Percentiles rank a stretch among this genome's conserved stretches.
These are phyloP conservation scores for Lyophyllum shimeji DNA, from an alignment of 768 basidiomycete genomes.

Conservation along the genomic window DNA sequence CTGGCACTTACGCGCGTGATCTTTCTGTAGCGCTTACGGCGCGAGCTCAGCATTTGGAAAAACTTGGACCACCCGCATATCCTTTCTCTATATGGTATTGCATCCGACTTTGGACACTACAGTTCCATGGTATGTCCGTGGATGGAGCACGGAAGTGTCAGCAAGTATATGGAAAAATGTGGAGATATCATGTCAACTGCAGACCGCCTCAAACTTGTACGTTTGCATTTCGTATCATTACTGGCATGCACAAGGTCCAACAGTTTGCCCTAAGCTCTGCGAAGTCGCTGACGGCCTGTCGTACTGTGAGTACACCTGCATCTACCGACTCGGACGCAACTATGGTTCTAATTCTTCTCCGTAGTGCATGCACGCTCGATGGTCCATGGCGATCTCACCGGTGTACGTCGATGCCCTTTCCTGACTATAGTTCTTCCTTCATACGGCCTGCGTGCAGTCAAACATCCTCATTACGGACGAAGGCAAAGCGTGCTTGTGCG, in stretches of 20 bases:
- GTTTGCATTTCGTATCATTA: constrained; percentile 4
- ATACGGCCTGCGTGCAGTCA: constrained; percentile 29
- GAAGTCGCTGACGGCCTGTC: constrained; percentile 38
- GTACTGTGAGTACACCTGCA: constrained; percentile 31
- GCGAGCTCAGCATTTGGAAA: constrained; percentile 38
- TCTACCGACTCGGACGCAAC: not conserved
- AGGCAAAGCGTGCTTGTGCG: constrained; percentile 40
- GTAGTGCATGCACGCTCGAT: constrained; percentile 37
- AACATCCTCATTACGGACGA: constrained; percentile 45
- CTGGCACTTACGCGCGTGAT: not conserved
- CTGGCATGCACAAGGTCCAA: not conserved
- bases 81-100: constrained; percentile 33
- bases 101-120: constrained; percentile 37
- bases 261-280: constrained; percentile 26
- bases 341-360: not conserved
- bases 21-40: constrained; percentile 28
- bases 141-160: constrained; percentile 38
- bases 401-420: constrained; percentile 26
- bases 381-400: constrained; percentile 44
- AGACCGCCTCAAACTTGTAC: constrained; percentile 35
- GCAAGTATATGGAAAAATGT: constrained; percentile 34
- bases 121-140: constrained; percentile 41
- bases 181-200: constrained; percentile 33
- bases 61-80: constrained; percentile 38
- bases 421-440: not conserved